Percentiles rank a stretch among this genome's conserved stretches.
Conservation (phyloP, 768 basidiomycete species). For the Lactarius sanguifluus region DNA sequence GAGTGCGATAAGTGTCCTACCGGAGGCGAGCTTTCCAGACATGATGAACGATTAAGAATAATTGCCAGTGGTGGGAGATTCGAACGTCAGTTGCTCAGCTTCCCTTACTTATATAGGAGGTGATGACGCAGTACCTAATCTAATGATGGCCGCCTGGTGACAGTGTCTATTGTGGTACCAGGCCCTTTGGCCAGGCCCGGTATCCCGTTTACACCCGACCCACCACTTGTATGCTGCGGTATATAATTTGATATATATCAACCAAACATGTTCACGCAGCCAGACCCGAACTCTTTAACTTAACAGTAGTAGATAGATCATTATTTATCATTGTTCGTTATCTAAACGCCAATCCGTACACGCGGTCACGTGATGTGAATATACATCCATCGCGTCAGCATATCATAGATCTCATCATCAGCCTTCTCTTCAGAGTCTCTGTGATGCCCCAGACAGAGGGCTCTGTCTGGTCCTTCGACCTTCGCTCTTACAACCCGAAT, state of each 20-base stretch:
- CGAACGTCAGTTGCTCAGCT: not conserved
- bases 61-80: slow-evolving; percentile 2
- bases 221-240: too few species aligned
- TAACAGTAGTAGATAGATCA: too few species aligned
- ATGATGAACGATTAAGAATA: slow-evolving; percentile 12
- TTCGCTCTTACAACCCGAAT: slow-evolving; percentile 32
- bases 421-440: not conserved
- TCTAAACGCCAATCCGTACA: not conserved
- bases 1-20: slow-evolving; percentile 19
- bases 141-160: too few species aligned
- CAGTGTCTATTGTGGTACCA: not conserved
- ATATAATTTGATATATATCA: too few species aligned
- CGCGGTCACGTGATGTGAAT: not conserved
- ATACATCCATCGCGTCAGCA: not conserved
- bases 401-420: not conserved
- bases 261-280: too few species aligned
- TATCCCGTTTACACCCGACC: not conserved
- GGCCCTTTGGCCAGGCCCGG: not conserved
- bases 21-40: slow-evolving; percentile 30
- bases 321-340: too few species aligned
- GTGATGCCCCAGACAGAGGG: slow-evolving; percentile 17
- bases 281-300: too few species aligned
- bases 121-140: slow-evolving; percentile 14
- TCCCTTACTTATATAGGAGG: slow-evolving; percentile 11
- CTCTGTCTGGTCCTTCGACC: slow-evolving; percentile 37